Evolutionary conservation across 352 stramenopile genomes (phyloP).

Genomic region (Phytopythium mirpurense): DNA sequence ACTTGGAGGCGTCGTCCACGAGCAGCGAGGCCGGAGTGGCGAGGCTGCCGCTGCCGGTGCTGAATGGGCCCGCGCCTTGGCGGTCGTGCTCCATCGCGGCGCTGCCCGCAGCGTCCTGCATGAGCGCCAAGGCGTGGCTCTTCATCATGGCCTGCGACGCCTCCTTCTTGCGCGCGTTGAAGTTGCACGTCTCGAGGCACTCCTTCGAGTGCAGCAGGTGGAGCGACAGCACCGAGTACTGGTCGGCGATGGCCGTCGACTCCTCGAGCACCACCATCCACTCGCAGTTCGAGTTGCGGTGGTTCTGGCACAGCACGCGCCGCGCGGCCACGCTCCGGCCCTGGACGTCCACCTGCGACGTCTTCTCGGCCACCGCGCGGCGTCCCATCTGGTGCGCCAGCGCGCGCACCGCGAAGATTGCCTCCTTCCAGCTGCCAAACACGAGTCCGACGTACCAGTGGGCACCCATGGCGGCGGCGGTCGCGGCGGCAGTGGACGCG

Average conservation of each 20-base stretch:
- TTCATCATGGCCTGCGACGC: constrained; percentile 6
- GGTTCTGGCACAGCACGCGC: constrained; percentile 62
- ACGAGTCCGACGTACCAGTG: constrained; percentile 37
- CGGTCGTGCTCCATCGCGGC: not conserved
- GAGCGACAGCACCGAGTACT: constrained; percentile 52
- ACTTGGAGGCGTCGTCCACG: constrained; percentile 59
- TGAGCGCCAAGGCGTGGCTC: constrained; percentile 4
- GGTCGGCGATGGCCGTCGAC: constrained; percentile 25
- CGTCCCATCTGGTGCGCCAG: constrained; percentile 56
- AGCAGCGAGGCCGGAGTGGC: constrained; percentile 27
- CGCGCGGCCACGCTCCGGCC: constrained; percentile 40
- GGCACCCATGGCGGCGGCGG: constrained; percentile 16
- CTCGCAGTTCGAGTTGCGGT: constrained; percentile 66
- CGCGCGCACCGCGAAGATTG: constrained; percentile 38
- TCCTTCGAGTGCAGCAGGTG: constrained; percentile 62
- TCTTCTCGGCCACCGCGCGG: constrained; percentile 48
- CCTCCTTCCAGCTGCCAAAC: constrained; percentile 59
- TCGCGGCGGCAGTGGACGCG: not conserved
- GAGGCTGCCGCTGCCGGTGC: not conserved
- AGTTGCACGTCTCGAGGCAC: constrained; percentile 74
- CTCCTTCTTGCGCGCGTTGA: constrained; percentile 55
- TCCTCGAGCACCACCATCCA: constrained; percentile 64
- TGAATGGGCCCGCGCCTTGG: not conserved
- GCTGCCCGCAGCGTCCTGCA: not conserved
- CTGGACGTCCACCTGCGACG: constrained; percentile 31